Percentiles rank a stretch among this genome's conserved stretches.
phyloP scores from a whole-genome alignment of 495 filamentous ascomycete genomes.

The Rhypophila decipiens region DNA sequence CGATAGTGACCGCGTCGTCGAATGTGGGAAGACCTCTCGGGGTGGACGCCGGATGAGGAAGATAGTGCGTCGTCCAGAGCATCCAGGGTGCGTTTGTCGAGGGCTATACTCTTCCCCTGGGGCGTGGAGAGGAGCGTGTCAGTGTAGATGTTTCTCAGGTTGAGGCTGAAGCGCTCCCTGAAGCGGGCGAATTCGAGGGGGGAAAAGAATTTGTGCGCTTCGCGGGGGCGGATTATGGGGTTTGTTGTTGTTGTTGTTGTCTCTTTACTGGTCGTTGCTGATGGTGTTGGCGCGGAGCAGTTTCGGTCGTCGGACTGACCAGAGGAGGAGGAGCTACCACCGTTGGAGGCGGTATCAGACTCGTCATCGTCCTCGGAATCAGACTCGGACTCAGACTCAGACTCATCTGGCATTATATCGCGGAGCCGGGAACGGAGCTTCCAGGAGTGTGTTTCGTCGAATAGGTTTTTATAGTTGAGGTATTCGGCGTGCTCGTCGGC shows the following conservation, averaged over 20 bases:
- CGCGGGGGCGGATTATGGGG: background rate
- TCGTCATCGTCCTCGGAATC: background rate
- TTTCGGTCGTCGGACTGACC: too few relatives aligned
- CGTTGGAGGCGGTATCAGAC: background rate
- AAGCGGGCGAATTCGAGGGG: constrained; percentile 43
- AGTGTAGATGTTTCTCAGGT: constrained; percentile 4
- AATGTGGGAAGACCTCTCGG: background rate
- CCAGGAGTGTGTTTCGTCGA: constrained; percentile 40
- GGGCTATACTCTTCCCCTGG: constrained; percentile 12
- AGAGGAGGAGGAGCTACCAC: background rate
- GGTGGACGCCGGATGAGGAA: background rate
- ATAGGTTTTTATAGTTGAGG: constrained; percentile 17
- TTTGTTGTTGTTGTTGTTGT: background rate
- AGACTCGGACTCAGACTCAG: background rate
- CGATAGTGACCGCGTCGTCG: background rate
- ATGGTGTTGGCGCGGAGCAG: too few relatives aligned
- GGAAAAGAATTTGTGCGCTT: constrained; percentile 30
- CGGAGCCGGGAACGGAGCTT: constrained; percentile 4
- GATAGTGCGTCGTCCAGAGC: constrained; percentile 1
- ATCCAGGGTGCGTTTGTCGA: constrained; percentile 13
- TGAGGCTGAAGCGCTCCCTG: constrained; percentile 29
- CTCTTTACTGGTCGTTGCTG: too few relatives aligned
- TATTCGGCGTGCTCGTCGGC: constrained; percentile 34
- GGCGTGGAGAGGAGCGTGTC: constrained; percentile 19
- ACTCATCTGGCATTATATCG: constrained; percentile 1